Percentiles rank a stretch among this genome's conserved stretches.
Evolutionary conservation across 2,329 filamentous ascomycete genomes (phyloP).

Genomic region (Epichloe gansuensis): DNA sequence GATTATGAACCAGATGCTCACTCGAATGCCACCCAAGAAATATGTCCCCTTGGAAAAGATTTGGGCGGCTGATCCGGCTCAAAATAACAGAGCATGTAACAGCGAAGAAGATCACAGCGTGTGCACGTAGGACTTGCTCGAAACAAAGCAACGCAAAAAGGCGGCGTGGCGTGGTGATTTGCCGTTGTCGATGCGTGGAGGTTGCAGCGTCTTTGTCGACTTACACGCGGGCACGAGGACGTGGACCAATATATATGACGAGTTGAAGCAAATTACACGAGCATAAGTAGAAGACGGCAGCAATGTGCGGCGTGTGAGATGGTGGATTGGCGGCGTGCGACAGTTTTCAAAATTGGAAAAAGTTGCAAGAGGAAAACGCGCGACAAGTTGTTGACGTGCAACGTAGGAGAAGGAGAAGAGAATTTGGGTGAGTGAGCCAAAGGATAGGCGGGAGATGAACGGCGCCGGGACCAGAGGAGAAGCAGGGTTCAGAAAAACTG

Average conservation of each 20-base stretch:
- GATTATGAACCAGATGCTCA: background rate
- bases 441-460: constrained; percentile 9
- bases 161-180: constrained; percentile 1
- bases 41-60: background rate
- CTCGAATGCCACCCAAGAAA: background rate
- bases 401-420: constrained; percentile 16
- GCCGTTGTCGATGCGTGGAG: constrained; percentile 2
- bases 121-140: background rate
- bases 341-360: constrained; percentile 1
- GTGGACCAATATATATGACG: constrained; percentile 5
- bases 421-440: constrained; percentile 12
- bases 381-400: constrained; percentile 12
- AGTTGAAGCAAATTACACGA: background rate
- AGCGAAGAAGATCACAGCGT: background rate
- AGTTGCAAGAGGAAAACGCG: constrained; percentile 8
- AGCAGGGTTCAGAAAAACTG: constrained; percentile 9
- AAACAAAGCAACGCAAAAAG: background rate
- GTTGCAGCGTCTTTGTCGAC: constrained; percentile 13
- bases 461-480: constrained; percentile 8
- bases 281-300: constrained; percentile 1
- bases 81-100: background rate
- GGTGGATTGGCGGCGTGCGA: constrained; percentile 8
- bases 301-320: constrained; percentile 6
- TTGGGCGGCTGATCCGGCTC: background rate
- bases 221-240: constrained; percentile 19